These are phyloP conservation scores for Neurospora sp. DNA, from an alignment of 495 filamentous ascomycete genomes.

Conservation along the genomic window DNA sequence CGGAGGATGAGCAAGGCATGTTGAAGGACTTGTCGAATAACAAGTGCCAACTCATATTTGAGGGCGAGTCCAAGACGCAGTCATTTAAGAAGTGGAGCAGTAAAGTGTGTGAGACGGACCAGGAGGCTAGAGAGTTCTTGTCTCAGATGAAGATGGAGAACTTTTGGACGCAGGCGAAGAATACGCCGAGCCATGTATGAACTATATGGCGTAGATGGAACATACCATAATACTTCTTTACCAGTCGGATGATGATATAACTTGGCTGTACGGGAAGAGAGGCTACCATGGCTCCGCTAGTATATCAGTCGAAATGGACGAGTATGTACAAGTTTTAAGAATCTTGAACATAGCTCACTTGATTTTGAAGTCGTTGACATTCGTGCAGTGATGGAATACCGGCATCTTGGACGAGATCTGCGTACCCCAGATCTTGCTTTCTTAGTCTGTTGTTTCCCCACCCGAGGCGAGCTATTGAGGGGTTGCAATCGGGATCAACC, in stretches of 20 bases:
- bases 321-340: not conserved
- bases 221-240: not conserved
- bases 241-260: not conserved
- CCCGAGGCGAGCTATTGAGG: not conserved
- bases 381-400: not conserved
- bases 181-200: conserved; percentile 8
- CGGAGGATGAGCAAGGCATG: conserved; percentile 69
- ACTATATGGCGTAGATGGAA: not conserved
- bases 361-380: not conserved
- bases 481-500: not conserved
- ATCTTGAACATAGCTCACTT: not conserved
- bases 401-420: not conserved
- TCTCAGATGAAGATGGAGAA: conserved; percentile 80
- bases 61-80: conserved; percentile 70
- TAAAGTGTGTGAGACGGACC: conserved; percentile 80
- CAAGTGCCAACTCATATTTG: conserved; percentile 72
- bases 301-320: not conserved
- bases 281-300: not conserved
- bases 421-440: not conserved
- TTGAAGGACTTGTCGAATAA: conserved; percentile 73
- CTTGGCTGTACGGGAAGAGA: not conserved
- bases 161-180: conserved; percentile 91
- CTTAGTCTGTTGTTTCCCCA: not conserved
- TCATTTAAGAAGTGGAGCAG: conserved; percentile 79
- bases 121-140: conserved; percentile 72